These are phyloP conservation scores for Heliamphora exappendiculata DNA, from an alignment of 148 eudicot genomes.

Conservation along the genomic window DNA sequence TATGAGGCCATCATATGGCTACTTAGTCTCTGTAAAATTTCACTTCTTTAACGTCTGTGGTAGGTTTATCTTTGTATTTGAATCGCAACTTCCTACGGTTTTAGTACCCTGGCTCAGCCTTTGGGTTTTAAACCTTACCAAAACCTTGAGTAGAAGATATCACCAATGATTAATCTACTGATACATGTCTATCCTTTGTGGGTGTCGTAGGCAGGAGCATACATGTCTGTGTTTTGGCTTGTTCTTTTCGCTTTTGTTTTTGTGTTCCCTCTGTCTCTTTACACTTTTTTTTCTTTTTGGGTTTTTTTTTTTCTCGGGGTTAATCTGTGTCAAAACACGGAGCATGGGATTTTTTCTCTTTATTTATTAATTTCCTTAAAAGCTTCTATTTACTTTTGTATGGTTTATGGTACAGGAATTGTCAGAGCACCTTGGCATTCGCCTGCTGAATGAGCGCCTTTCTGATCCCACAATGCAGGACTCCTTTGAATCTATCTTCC, in stretches of 20 bases:
- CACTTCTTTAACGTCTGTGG: background rate
- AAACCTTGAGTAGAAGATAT: background rate
- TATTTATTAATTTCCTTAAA: background rate
- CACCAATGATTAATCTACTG: background rate
- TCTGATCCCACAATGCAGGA: constrained; percentile 72
- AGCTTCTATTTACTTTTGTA: background rate
- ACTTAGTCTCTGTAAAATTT: background rate
- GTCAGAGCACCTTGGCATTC: constrained; percentile 84
- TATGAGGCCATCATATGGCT: background rate
- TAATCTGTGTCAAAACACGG: too few relatives aligned
- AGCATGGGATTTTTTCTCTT: background rate
- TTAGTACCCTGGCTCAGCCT: background rate
- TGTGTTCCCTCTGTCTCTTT: too few relatives aligned
- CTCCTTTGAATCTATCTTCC: constrained; percentile 73
- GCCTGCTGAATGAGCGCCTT: constrained; percentile 66
- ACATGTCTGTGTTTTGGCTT: too few relatives aligned
- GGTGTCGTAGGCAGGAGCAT: background rate
- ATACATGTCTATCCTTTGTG: background rate
- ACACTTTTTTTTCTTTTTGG: background rate
- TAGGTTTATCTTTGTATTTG: background rate
- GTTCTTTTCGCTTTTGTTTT: too few relatives aligned
- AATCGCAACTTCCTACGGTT: background rate
- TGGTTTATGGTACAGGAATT: constrained; percentile 51
- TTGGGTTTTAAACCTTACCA: background rate
- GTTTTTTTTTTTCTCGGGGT: background rate